Percentiles rank a stretch among this genome's conserved stretches.
Evolutionary conservation across 176 grass and related monocot species (phyloP).

Genomic region (Raddia guianensis): DNA sequence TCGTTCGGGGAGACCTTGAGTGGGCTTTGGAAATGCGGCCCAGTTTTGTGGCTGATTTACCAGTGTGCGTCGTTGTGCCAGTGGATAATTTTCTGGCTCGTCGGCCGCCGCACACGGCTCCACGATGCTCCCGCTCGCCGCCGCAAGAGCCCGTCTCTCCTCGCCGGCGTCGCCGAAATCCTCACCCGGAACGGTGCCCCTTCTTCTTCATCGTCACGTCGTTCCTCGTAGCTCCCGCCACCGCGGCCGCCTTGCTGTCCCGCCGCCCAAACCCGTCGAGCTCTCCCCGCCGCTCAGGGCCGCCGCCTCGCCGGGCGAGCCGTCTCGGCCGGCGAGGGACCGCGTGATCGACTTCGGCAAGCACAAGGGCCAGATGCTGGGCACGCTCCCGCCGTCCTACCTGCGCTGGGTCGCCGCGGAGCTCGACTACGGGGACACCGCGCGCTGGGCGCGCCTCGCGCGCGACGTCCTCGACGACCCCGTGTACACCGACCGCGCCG

Average conservation of each 20-base stretch:
- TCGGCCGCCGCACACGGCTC: neutral
- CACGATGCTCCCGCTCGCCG: constrained; percentile 36
- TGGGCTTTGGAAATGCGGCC: neutral
- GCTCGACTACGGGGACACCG: constrained; percentile 61
- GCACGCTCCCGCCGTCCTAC: constrained; percentile 65
- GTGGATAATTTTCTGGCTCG: constrained; percentile 25
- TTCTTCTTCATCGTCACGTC: neutral
- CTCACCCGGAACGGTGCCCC: neutral
- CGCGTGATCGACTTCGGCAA: constrained; percentile 59
- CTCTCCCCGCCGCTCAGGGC: neutral
- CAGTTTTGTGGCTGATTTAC: neutral
- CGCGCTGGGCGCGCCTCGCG: constrained; percentile 46
- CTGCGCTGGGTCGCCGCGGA: constrained; percentile 51
- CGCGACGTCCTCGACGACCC: constrained; percentile 54
- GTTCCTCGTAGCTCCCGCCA: neutral
- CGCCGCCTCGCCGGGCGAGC: neutral
- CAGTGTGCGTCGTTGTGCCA: neutral
- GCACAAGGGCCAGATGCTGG: constrained; percentile 63
- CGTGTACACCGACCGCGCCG: constrained; percentile 54
- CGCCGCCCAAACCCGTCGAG: neutral
- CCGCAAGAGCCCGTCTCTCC: neutral
- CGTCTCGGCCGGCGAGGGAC: constrained; percentile 49
- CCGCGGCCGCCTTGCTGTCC: neutral
- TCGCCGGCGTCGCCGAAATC: neutral
- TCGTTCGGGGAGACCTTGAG: too few relatives aligned